phyloP scores from a whole-genome alignment of 2,329 filamentous ascomycete species.

The Epichloe sp. region DNA sequence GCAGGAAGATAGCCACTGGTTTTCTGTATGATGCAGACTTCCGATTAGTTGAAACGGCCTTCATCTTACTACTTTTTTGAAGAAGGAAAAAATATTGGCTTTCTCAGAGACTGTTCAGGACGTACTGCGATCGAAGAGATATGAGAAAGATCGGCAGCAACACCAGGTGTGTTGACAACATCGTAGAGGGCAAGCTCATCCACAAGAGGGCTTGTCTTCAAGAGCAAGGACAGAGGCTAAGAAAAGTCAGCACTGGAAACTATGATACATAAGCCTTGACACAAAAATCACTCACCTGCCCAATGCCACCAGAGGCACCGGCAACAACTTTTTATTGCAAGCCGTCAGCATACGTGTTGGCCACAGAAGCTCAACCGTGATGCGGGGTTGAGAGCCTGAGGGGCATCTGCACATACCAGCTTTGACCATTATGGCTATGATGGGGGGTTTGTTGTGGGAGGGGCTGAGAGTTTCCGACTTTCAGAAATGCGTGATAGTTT shows the following conservation, averaged over 20 bases:
- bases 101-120: conserved; percentile 2
- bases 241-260: conserved; percentile 10
- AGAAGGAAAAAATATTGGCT: not conserved
- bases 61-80: not conserved
- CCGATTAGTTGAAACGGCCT: not conserved
- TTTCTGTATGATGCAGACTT: conserved; percentile 41
- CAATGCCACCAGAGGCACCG: conserved; percentile 96
- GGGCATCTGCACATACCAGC: conserved; percentile 33
- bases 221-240: conserved; percentile 86
- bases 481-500: not conserved
- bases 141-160: conserved; percentile 91
- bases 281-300: conserved; percentile 52
- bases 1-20: conserved; percentile 78
- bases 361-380: conserved; percentile 2
- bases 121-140: conserved; percentile 78
- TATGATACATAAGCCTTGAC: not conserved
- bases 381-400: conserved; percentile 15
- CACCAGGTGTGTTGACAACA: conserved; percentile 97
- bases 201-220: conserved; percentile 80
- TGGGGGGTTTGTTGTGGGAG: not conserved
- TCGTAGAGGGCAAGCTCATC: conserved; percentile 95
- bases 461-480: not conserved
- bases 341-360: conserved; percentile 6
- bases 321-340: conserved; percentile 53
- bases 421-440: conserved; percentile 40